Evolutionary conservation across 495 filamentous ascomycete species (phyloP).

Genomic region (Penicillium parvum): DNA sequence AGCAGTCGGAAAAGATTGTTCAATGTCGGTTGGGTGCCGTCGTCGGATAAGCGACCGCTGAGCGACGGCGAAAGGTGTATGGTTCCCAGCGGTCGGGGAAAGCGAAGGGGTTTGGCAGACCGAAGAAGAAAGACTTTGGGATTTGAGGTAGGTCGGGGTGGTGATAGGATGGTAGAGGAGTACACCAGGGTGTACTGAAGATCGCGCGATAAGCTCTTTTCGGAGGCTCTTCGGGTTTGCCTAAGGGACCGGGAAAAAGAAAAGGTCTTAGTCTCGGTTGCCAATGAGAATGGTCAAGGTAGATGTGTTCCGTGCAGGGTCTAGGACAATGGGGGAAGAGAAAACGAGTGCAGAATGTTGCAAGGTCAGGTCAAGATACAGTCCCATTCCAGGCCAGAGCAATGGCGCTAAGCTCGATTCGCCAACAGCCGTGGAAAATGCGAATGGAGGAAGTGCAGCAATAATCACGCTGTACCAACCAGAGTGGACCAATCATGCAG

Average conservation of each 20-base stretch:
- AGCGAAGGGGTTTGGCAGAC: neutral
- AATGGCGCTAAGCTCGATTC: constrained; percentile 12
- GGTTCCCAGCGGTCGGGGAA: constrained; percentile 48
- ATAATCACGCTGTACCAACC: constrained; percentile 15
- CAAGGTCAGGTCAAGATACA: neutral
- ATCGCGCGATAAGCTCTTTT: constrained; percentile 27
- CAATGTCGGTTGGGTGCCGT: constrained; percentile 25
- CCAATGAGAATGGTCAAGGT: constrained; percentile 10
- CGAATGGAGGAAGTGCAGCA: constrained; percentile 14
- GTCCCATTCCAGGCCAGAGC: constrained; percentile 12
- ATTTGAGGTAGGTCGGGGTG: constrained; percentile 7
- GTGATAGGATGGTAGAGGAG: neutral
- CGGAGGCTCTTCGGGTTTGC: constrained; percentile 23
- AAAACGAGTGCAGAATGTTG: constrained; percentile 1
- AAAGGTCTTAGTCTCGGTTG: constrained; percentile 12
- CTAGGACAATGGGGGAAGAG: constrained; percentile 5
- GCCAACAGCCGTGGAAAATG: constrained; percentile 17
- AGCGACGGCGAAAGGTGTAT: constrained; percentile 39
- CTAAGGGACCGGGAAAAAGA: constrained; percentile 6
- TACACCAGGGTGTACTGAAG: constrained; percentile 3
- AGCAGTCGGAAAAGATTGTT: constrained; percentile 9
- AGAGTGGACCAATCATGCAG: constrained; percentile 33
- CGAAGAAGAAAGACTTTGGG: constrained; percentile 2
- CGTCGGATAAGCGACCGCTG: constrained; percentile 47
- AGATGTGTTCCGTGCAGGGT: too few relatives aligned